Evolutionary conservation across 495 filamentous ascomycete genomes (phyloP), one percentile per base, ranked within the genome.

Genomic region (Recurvomyces mirabilis): DNA sequence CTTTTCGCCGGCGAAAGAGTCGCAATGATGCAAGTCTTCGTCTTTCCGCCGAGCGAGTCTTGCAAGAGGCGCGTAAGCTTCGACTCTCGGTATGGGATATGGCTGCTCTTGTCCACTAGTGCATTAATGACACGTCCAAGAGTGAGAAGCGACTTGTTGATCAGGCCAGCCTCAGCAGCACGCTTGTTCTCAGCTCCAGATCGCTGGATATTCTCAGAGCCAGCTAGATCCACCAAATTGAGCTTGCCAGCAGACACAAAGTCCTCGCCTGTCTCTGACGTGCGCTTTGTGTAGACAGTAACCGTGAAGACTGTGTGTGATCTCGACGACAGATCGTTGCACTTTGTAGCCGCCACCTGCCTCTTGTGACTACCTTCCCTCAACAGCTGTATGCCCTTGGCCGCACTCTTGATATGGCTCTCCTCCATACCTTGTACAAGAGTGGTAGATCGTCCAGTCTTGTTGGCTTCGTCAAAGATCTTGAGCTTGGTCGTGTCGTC

Each of bases 381-480:
- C n/a, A 98, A 73, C 32, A 94, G 68, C 56, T 82, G 80, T 59
- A 96, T 84, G 35, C 91, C 91, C 17, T 87, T 78, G 11, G 74
- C 65, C 1, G 93, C 89, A 39, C 68, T 83, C 57, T 84, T 82
- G 55, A 98, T 93, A 55, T 88, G 85, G 0, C 78, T 78, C 60
- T 98, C 91, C 60, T 96, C 93, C 88, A 98, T 94, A 5, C 91
- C 91, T 58, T 96, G 91, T 2, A 98, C 89, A 25, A 94, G 54
- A 0, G 87, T 93, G 12, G 80, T 73, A 20, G 70, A 68, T 49
- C 84, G 74, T 13, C 84, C 84, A 53, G 86, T 93, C 54, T 82
- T 82, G 36, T 74, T 81, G 31, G 79, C 81, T 57, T 96, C 91
- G 38, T 96, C 91, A 53, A 77, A 98, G 23, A 98, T 96, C 63